These are phyloP conservation scores for Umbellularia californica DNA, from an alignment of 164 flowering plant genomes.

Conservation along the genomic window DNA sequence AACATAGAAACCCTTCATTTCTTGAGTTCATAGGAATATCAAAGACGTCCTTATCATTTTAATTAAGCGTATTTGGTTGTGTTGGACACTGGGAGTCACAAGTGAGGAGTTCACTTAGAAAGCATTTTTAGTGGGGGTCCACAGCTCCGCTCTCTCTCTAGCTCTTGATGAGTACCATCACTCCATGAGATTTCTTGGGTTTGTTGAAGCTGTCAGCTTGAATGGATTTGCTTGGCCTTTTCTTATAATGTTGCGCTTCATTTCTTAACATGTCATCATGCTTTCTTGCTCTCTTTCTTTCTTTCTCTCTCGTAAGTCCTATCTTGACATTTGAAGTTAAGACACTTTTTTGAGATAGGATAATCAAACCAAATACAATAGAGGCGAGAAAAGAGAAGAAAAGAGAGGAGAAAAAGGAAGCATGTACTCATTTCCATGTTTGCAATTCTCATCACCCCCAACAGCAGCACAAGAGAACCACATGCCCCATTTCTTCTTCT, in stretches of 20 bases:
- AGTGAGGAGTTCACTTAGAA: too few relatives aligned
- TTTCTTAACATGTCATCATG: constrained; percentile 10
- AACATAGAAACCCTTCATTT: too few relatives aligned
- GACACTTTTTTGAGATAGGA: background rate
- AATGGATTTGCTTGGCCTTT: constrained; percentile 50
- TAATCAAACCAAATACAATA: constrained; percentile 10
- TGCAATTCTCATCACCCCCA: too few relatives aligned
- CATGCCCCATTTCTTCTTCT: too few relatives aligned
- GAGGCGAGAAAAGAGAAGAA: background rate
- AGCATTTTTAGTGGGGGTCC: too few relatives aligned
- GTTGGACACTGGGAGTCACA: too few relatives aligned
- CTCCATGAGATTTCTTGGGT: constrained; percentile 27
- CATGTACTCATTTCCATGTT: too few relatives aligned
- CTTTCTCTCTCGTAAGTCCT: constrained; percentile 23
- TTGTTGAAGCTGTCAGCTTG: constrained; percentile 51
- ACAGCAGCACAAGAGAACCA: too few relatives aligned
- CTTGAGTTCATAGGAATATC: too few relatives aligned
- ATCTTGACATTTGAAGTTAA: constrained; percentile 30
- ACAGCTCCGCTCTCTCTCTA: too few relatives aligned
- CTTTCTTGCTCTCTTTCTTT: constrained; percentile 5
- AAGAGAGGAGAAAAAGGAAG: background rate
- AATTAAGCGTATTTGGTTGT: too few relatives aligned
- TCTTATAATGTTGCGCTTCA: constrained; percentile 31
- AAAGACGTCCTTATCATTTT: too few relatives aligned
- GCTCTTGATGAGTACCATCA: constrained; percentile 3